Evolutionary conservation across 345 rosid species (phyloP).

Genomic region (Cochlearia excelsa): DNA sequence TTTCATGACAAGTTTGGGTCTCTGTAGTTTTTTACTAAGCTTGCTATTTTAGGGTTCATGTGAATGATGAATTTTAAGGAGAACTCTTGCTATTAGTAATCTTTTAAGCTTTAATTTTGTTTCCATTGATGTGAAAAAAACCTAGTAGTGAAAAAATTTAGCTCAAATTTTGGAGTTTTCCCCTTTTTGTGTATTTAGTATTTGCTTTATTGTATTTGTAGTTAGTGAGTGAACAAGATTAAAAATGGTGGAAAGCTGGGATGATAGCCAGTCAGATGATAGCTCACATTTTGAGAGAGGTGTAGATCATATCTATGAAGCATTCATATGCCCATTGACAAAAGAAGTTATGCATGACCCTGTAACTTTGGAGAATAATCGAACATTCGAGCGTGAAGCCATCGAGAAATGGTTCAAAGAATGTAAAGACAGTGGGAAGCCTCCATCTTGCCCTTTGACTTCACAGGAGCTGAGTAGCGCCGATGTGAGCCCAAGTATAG

Average conservation of each 20-base stretch:
- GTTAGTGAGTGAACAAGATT: slow-evolving; percentile 20
- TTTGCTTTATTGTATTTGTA: no score
- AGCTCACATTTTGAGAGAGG: slow-evolving; percentile 70
- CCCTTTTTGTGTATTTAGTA: neutral
- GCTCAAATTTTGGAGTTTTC: neutral
- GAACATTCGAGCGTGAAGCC: slow-evolving; percentile 87
- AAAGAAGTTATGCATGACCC: slow-evolving; percentile 85
- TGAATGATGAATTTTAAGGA: neutral
- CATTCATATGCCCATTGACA: slow-evolving; percentile 90
- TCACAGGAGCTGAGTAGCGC: slow-evolving; percentile 57
- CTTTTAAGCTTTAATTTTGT: neutral
- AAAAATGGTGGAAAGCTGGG: slow-evolving; percentile 69
- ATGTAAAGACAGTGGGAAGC: slow-evolving; percentile 65
- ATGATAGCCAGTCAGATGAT: slow-evolving; percentile 78
- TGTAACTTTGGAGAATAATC: slow-evolving; percentile 80
- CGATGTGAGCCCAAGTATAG: slow-evolving; percentile 75
- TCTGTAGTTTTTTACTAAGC: neutral
- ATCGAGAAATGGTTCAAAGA: slow-evolving; percentile 84
- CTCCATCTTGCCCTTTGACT: slow-evolving; percentile 70
- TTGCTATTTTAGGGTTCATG: slow-evolving; percentile 17
- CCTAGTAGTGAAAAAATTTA: no score
- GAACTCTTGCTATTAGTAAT: neutral
- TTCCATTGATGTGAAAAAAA: neutral
- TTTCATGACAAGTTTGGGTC: neutral
- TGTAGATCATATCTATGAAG: slow-evolving; percentile 77